Conservation (phyloP, 192 early-diverging fungal species). For the Neocallimastix lanati region DNA sequence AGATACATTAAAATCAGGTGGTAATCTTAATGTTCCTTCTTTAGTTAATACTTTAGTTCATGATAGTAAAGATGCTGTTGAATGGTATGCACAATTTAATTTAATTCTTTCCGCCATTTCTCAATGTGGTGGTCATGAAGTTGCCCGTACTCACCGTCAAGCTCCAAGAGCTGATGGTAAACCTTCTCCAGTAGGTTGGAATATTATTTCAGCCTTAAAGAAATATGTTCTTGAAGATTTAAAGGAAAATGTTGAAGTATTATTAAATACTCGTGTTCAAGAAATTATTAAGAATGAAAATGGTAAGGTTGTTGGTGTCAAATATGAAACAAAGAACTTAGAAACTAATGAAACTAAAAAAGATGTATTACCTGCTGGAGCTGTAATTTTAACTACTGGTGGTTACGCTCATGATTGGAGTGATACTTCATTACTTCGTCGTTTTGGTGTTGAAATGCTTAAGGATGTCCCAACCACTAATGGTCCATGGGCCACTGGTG, state of each 20-base stretch:
- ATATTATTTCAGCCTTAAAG: constrained; percentile 4
- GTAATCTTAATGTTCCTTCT: background rate
- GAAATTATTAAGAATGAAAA: background rate
- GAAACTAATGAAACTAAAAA: background rate
- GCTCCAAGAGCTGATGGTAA: constrained; percentile 1
- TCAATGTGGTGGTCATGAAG: constrained; percentile 1
- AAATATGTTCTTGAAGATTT: background rate
- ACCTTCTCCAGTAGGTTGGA: constrained; percentile 13
- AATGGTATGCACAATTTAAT: background rate
- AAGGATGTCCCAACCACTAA: background rate
- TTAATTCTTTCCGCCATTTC: background rate
- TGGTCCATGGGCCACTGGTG: background rate
- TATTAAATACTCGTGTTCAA: background rate
- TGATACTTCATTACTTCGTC: constrained; percentile 1
- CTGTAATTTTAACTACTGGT: constrained; percentile 1
- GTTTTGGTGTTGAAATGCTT: constrained; percentile 1
- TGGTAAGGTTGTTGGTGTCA: background rate
- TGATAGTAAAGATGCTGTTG: constrained; percentile 1
- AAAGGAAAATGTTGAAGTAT: background rate
- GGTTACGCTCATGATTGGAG: background rate
- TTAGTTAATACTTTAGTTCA: constrained; percentile 1
- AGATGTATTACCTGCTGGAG: background rate
- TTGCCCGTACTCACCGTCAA: background rate
- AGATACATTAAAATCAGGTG: background rate
- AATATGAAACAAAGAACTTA: background rate